Evolutionary conservation across 176 grass and related monocot genomes (phyloP).

Genomic region (Melocanna baccifera): DNA sequence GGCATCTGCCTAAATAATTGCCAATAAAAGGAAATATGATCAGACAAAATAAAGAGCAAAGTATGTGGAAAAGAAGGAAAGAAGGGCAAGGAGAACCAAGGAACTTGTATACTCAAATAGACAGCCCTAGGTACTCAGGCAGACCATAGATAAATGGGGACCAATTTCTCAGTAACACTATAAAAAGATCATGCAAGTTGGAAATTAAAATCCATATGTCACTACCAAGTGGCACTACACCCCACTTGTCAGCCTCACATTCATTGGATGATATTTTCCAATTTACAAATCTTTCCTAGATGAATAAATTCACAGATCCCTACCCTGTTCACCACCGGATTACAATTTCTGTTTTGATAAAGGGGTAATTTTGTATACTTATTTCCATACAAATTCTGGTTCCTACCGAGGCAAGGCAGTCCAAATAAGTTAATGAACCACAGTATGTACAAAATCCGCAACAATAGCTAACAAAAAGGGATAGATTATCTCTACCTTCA

Average conservation of each 20-base stretch:
- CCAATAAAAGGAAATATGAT: slow-evolving; percentile 29
- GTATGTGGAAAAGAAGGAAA: not conserved
- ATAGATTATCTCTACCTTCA: slow-evolving; percentile 69
- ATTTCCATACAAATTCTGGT: not conserved
- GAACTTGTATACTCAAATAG: not conserved
- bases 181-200: not conserved
- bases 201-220: not conserved
- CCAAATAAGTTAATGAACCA: not conserved
- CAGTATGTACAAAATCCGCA: not conserved
- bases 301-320: not conserved
- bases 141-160: not conserved
- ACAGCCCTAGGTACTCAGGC: not conserved
- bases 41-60: slow-evolving; percentile 17
- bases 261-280: not conserved
- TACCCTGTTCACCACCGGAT: not conserved
- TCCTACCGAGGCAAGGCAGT: slow-evolving; percentile 13
- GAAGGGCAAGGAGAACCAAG: not conserved
- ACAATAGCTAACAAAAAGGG: slow-evolving; percentile 9
- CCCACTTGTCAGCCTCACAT: not conserved
- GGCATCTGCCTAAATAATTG: slow-evolving; percentile 88
- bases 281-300: not conserved
- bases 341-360: not conserved
- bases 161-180: not conserved
- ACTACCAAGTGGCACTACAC: not conserved
- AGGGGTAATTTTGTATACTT: not conserved